These are phyloP conservation scores for Somion occarium DNA, from an alignment of 1,284 basidiomycete genomes.

Conservation along the genomic window DNA sequence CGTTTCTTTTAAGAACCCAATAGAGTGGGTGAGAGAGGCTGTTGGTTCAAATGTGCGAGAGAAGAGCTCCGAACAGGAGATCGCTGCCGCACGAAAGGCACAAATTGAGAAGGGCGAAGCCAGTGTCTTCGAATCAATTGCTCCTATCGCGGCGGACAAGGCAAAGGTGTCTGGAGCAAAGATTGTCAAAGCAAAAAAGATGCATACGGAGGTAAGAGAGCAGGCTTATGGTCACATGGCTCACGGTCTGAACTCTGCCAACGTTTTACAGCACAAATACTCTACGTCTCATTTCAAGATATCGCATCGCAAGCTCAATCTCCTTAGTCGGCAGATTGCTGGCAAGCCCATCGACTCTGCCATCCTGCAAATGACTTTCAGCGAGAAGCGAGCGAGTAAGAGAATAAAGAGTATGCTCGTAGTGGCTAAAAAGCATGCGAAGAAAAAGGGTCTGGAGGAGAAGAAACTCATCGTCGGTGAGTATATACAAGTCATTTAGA, in stretches of 20 bases:
- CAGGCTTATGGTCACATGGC: too few species aligned
- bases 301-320: slow-evolving; percentile 88
- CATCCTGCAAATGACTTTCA: slow-evolving; percentile 95
- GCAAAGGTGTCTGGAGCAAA: slow-evolving; percentile 13
- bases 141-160: slow-evolving; percentile 21
- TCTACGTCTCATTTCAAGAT: slow-evolving; percentile 92
- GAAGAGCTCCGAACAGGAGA: slow-evolving; percentile 41
- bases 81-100: slow-evolving; percentile 48
- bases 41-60: slow-evolving; percentile 46
- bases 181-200: slow-evolving; percentile 25
- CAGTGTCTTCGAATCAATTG: slow-evolving; percentile 50
- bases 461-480: slow-evolving; percentile 79
- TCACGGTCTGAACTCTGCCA: too few species aligned
- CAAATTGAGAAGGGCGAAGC: slow-evolving; percentile 46
- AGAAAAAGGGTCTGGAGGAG: slow-evolving; percentile 73
- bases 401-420: slow-evolving; percentile 88
- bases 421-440: slow-evolving; percentile 84
- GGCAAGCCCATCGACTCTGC: slow-evolving; percentile 91
- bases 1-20: slow-evolving; percentile 40
- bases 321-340: slow-evolving; percentile 83
- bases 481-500: slow-evolving; percentile 27
- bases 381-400: slow-evolving; percentile 82
- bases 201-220: slow-evolving; percentile 28
- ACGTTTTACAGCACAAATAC: slow-evolving; percentile 79
- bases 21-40: slow-evolving; percentile 61